Evolutionary conservation across 768 basidiomycete species (phyloP), one percentile per base, ranked within the genome.

Genomic region (Kwoniella pini): DNA sequence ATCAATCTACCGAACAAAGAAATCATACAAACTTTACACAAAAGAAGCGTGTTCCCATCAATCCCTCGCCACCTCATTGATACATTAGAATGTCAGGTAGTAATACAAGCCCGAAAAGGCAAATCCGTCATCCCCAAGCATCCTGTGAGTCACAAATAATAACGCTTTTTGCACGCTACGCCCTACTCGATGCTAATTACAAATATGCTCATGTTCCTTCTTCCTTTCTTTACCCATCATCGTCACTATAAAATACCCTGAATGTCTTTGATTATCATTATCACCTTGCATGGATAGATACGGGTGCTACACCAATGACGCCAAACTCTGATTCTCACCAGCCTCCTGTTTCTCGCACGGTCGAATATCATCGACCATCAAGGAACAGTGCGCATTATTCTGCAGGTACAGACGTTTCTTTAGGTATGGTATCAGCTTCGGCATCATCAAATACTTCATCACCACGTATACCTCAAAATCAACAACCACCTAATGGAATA

Each of bases 341-440:
- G 43, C 43, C 31, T 48, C 62, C 60, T 12, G 57, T 70, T 24
- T 57, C 69, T 7, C 71, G 76, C n/a, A 72, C 75, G 13, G 70
- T 78, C 27, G 75, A 75, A 44, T 78, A 78, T 50, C 74, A 74
- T 51, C 72, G 77, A n/a, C 77, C 77, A n/a, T 69, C 77, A 10
- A 68, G 74, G 40, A 69, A 75, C 58, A 75, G 72, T 28, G 69
- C 71, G 2, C 65, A 74, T 42, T 71, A 77, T 43, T 66, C 77
- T n/a, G 66, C 73, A n/a, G 72, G 69, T 7, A 71, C 72, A 38
- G 77, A 78, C 48, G 71, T 78, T 70, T 68, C 75, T 1, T 64
- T 78, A 31, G 72, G 74, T 9, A 75, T 78, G 77, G 61, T 64
- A 17, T 57, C 71, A 21, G 55, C 76, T 50, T 27, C 60, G 21